Conservation (phyloP, 2,329 filamentous ascomycete species). For the Beauveria rudraprayagi region DNA sequence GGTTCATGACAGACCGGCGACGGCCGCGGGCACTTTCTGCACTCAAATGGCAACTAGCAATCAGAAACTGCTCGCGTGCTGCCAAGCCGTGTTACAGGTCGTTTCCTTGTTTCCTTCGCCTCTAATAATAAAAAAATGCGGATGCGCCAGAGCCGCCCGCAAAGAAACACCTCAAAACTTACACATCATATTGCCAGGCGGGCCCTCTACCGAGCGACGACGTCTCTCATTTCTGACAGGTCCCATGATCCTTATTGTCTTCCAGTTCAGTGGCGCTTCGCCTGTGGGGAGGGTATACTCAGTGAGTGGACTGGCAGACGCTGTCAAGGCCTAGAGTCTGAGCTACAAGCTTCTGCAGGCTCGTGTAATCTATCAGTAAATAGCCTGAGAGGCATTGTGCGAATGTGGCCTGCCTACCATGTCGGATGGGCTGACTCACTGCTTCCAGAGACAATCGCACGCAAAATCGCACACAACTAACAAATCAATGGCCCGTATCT, state of each 20-base stretch:
- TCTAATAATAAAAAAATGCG: neutral
- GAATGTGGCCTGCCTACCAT: neutral
- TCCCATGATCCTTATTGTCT: neutral
- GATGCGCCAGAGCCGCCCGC: neutral
- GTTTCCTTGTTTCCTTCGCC: neutral
- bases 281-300: neutral
- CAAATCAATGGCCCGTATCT: neutral
- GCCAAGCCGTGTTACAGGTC: neutral
- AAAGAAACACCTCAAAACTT: conserved; percentile 5
- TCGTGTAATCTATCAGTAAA: neutral
- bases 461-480: neutral
- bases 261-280: neutral
- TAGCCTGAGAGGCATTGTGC: neutral
- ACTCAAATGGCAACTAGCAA: neutral
- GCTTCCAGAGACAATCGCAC: neutral
- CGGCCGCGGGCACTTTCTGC: neutral
- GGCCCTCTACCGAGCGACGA: neutral
- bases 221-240: conserved; percentile 1
- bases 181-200: conserved; percentile 4
- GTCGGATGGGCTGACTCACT: neutral
- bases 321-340: neutral
- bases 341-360: neutral
- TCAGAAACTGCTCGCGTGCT: conserved; percentile 3
- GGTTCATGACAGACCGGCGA: neutral
- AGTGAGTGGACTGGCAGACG: neutral